Evolutionary conservation across 2,329 filamentous ascomycete genomes (phyloP), one percentile per base, ranked within the genome.

Genomic region (Cryphonectria japonica): DNA sequence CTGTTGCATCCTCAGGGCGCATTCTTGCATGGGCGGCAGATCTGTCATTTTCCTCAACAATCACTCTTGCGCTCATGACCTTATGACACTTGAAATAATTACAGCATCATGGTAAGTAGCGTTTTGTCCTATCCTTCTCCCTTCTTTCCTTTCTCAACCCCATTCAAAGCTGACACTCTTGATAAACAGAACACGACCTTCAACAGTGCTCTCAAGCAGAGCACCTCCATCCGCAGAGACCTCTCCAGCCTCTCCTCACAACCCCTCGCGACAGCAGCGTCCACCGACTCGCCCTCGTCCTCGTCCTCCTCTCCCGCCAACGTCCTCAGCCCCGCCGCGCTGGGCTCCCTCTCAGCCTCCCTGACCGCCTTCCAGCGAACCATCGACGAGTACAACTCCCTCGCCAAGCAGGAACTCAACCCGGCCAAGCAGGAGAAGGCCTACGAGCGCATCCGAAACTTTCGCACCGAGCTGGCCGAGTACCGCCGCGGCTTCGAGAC

Each of bases 391-490:
- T 99, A 99, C 85, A 89, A 92, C 77, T 87, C 88, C 69, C 89
- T 97, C 41, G 92, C 95, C 0, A 93, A 93, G 75, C 93, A 95
- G 77, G 96, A 99, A 81, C 89, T 97, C 43, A 95, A 97, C 70
- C 88, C 92, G 5, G 92, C 93, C 72, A 99, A 98, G 82, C 93
- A 97, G 76, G 92, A 96, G 72, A 97, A 98, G 78, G 96, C 95
- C 0, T 86, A 89, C 74, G 94, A 97, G 78, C 89, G 96, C 61
- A 87, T 97, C 71, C 92, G 93, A 80, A 93, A 90, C 76, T 99
- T 99, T 82, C 91, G 93, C 71, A 82, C 87, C 60, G 95, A 98
- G 78, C 87, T 98, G 2, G 83, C 90, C 66, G 93, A 95, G 69
- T 97, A 94, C 79, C 88, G 94, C 50, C 82, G 88, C 32, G 91